Evolutionary conservation across 139 green algal species (phyloP).

Genomic region (Closterium sp.): DNA sequence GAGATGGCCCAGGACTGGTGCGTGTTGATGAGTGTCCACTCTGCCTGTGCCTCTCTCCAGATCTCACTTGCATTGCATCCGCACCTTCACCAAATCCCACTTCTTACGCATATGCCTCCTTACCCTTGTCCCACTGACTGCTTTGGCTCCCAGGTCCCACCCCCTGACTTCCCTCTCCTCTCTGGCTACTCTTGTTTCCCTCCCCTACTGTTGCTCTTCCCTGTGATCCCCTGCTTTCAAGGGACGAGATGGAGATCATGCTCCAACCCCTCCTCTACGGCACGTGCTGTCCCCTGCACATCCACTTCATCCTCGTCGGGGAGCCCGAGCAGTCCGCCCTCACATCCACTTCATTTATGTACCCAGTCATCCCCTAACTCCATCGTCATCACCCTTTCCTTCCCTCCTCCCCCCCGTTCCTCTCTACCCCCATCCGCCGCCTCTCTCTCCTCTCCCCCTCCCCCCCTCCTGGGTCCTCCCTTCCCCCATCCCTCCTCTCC

Average conservation of each 20-base stretch:
- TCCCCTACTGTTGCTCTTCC: neutral
- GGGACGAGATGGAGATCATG: conserved; percentile 14
- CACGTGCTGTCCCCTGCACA: neutral
- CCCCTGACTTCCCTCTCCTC: too few species aligned
- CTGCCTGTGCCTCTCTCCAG: too few species aligned
- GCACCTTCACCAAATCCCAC: too few species aligned
- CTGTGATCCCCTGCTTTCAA: neutral
- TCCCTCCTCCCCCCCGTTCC: neutral
- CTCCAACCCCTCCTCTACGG: neutral
- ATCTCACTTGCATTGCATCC: too few species aligned
- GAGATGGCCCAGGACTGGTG: too few species aligned
- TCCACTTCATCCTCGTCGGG: conserved; percentile 6
- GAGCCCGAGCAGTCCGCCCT: neutral
- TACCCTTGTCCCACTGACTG: too few species aligned
- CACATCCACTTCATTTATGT: too few species aligned
- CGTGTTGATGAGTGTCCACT: too few species aligned
- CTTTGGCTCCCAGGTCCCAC: too few species aligned
- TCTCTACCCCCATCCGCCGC: neutral
- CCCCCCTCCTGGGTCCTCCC: neutral
- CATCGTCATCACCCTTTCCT: too few species aligned
- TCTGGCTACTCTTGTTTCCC: neutral
- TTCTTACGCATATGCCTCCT: too few species aligned
- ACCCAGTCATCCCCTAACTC: too few species aligned
- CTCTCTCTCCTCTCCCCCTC: neutral
- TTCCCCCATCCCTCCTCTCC: neutral